A percentile compares a stretch with the other conserved stretches of the same genome.
Conservation (phyloP, 1,139 yeast genomes). For the Yarrowia galli region DNA sequence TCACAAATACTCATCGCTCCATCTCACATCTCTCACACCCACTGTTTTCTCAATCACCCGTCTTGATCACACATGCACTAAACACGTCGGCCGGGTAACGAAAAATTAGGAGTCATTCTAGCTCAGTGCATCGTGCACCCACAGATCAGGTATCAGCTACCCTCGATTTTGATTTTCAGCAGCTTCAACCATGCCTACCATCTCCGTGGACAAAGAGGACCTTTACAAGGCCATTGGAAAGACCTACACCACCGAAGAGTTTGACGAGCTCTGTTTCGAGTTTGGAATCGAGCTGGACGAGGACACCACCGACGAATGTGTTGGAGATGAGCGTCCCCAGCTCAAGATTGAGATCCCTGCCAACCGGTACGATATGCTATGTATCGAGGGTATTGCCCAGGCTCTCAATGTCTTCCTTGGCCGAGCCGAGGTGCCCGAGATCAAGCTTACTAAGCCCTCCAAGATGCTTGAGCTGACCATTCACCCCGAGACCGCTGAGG, state of each 20-base stretch:
- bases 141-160: constrained; percentile 25
- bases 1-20: too few species aligned
- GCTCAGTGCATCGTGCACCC: background rate
- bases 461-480: constrained; percentile 64
- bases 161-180: background rate
- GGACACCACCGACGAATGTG: constrained; percentile 62
- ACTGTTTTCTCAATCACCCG: too few species aligned
- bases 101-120: constrained; percentile 34
- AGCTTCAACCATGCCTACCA: constrained; percentile 80
- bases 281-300: constrained; percentile 98
- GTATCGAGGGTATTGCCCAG: constrained; percentile 97
- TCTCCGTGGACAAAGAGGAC: constrained; percentile 93
- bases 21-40: too few species aligned
- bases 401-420: constrained; percentile 92
- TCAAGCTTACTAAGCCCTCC: constrained; percentile 62
- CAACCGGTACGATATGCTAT: constrained; percentile 94
- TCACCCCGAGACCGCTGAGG: constrained; percentile 69
- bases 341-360: constrained; percentile 97
- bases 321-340: constrained; percentile 90
- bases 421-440: constrained; percentile 67
- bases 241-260: constrained; percentile 85
- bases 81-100: constrained; percentile 35
- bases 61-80: too few species aligned
- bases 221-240: constrained; percentile 82
- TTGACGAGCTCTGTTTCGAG: constrained; percentile 96